phyloP scores from a whole-genome alignment of 2,329 filamentous ascomycete genomes.

The Colletotrichum incanum region DNA sequence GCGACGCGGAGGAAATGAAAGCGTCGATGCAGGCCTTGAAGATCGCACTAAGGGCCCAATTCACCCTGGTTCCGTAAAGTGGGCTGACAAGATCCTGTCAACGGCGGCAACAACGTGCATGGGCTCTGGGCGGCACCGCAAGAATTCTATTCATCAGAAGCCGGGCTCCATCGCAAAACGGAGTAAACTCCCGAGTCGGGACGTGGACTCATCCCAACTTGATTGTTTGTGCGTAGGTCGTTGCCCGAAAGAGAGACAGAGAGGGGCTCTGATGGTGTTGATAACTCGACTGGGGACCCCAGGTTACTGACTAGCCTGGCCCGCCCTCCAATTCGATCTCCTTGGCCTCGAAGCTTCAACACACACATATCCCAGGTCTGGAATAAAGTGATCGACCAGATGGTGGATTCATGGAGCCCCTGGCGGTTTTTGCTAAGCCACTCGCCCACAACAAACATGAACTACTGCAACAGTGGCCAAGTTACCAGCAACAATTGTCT shows the following conservation, averaged over 20 bases:
- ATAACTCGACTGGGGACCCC: constrained; percentile 26
- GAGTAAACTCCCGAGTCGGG: constrained; percentile 26
- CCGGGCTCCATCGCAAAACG: background rate
- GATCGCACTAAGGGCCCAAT: constrained; percentile 35
- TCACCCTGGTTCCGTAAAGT: constrained; percentile 31
- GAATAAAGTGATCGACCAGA: constrained; percentile 35
- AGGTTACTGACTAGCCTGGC: constrained; percentile 31
- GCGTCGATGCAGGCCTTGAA: constrained; percentile 39
- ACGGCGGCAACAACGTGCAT: background rate
- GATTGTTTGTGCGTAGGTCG: constrained; percentile 30
- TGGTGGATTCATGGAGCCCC: constrained; percentile 15
- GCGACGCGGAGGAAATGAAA: constrained; percentile 43
- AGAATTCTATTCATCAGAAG: background rate
- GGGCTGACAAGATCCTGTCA: constrained; percentile 23
- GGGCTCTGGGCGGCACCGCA: background rate
- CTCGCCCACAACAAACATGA: constrained; percentile 20
- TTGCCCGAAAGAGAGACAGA: constrained; percentile 27
- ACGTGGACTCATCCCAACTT: constrained; percentile 37
- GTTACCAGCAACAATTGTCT: background rate
- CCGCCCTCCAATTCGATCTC: constrained; percentile 37
- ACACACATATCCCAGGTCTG: constrained; percentile 27
- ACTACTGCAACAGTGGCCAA: background rate
- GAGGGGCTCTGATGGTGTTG: background rate
- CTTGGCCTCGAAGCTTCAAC: constrained; percentile 30
- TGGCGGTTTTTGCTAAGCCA: constrained; percentile 25